phyloP scores from a whole-genome alignment of 495 filamentous ascomycete species.

The Penicillium robsamsonii region DNA sequence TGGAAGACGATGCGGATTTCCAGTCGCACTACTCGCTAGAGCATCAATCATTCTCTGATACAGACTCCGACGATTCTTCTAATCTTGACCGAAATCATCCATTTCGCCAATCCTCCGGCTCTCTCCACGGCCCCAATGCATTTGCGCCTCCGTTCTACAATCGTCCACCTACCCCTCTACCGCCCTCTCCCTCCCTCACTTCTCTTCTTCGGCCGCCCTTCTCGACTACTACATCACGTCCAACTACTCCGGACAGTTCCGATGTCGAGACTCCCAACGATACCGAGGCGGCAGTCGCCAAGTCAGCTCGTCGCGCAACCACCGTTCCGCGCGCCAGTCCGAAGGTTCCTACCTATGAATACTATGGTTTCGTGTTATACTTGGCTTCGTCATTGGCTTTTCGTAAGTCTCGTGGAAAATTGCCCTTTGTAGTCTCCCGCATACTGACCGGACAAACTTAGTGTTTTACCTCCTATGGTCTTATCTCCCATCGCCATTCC shows the following conservation, averaged over 20 bases:
- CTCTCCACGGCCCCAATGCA: slow-evolving; percentile 49
- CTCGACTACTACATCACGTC: slow-evolving; percentile 70
- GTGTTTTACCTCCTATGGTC: slow-evolving; percentile 92
- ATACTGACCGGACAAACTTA: slow-evolving; percentile 17
- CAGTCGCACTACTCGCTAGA: slow-evolving; percentile 48
- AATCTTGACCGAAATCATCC: slow-evolving; percentile 40
- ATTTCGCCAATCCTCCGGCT: slow-evolving; percentile 44
- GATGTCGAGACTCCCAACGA: slow-evolving; percentile 72
- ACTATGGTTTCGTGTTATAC: slow-evolving; percentile 97
- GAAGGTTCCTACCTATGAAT: slow-evolving; percentile 96
- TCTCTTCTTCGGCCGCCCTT: slow-evolving; percentile 81
- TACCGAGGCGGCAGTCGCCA: slow-evolving; percentile 61
- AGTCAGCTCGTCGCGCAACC: slow-evolving; percentile 60
- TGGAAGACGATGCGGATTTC: slow-evolving; percentile 46
- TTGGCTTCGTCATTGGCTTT: slow-evolving; percentile 78
- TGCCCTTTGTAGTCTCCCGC: not conserved
- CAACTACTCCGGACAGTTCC: slow-evolving; percentile 86
- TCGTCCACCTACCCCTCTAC: slow-evolving; percentile 81
- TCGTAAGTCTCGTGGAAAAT: slow-evolving; percentile 33
- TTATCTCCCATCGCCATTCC: slow-evolving; percentile 85
- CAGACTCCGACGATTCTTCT: slow-evolving; percentile 39
- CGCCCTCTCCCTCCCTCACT: slow-evolving; percentile 92
- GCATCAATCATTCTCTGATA: slow-evolving; percentile 41
- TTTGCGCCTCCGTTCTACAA: slow-evolving; percentile 90
- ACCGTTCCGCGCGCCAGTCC: slow-evolving; percentile 85